Evolutionary conservation across 2,329 filamentous ascomycete genomes (phyloP), one percentile per base, ranked within the genome.

Genomic region (Huntiella moniliformis): DNA sequence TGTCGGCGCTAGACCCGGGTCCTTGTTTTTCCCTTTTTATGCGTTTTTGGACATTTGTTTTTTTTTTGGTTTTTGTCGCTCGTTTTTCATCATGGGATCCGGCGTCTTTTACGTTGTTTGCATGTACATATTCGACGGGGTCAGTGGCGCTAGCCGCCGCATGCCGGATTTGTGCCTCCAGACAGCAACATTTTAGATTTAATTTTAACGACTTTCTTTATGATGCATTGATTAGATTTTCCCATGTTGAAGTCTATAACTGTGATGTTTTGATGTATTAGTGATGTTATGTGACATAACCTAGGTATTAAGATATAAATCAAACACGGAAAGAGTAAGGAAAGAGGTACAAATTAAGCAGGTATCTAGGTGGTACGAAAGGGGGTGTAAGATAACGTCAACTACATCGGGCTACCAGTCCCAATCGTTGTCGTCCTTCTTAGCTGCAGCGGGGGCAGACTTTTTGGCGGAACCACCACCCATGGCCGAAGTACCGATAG

Each of bases 391-490:
- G 7, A 28, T 28, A 8, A 28, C 22, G 22, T 28, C 22, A 28
- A 28, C 22, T 28, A 28, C 22, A 13, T 17, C 16, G 33, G 5
- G 75, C 72, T 72, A 77, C 52, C 75, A 73, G 59, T 78, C 74
- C 74, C 74, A 79, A 49, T 77, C 71, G 53, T 78, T 74, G 46
- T 69, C 60, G 50, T 71, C 67, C 54, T 64, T 65, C 56, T 64
- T 63, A 46, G 58, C 57, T 32, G 57, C 53, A 28, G 38, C 42
- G 17, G 17, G 13, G 4, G 28, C 13, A 5, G n/a, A 12, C 37
- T 45, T 46, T 38, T 46, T 48, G 22, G 46, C 15, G 10, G 22
- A 28, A 3, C 22, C 22, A 8, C 46, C 46, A 16, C 47, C 47
- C 70, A 76, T 74, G 15, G 72, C 72, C 48, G 69, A 66, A 15